Evolutionary conservation across 495 filamentous ascomycete genomes (phyloP), one percentile per base, ranked within the genome.

Genomic region (Sporormia fimetaria): DNA sequence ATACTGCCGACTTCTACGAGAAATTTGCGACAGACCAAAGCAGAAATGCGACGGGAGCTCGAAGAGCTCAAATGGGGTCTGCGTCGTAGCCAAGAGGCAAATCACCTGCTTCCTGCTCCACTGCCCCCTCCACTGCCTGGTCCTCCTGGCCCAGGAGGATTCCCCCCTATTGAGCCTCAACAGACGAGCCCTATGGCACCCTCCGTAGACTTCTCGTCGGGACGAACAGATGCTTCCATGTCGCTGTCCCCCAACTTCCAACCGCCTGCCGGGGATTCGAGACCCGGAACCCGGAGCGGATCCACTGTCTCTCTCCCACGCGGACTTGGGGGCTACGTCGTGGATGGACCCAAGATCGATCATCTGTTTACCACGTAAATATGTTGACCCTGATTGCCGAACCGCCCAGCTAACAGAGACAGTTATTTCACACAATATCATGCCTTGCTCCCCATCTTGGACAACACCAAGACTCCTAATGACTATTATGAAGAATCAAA

Each of bases 371-470:
- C 21, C 6, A 25, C 44, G 47, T 50, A 40, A 20, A 6, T n/a
- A 18, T 35, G 23, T 18, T 16, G 16, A 18, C 25, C 10, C 31
- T n/a, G n/a, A n/a, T n/a, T n/a, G n/a, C n/a, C n/a, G n/a, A n/a
- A n/a, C n/a, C n/a, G n/a, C n/a, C n/a, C n/a, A n/a, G n/a, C n/a
- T n/a, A n/a, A n/a, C n/a, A n/a, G n/a, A n/a, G n/a, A n/a, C 16
- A 74, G 70, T 16, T 74, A 63, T 45, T 69, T 71, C 37, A 45
- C 49, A 2, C 46, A 69, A 11, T 70, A 70, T 49, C 57, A 65
- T 10, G 57, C 55, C 1, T 65, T 70, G 35, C 42, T 72, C 0
- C 66, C 68, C 0, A 65, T 73, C 6, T 53, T 73, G 0, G 63
- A 69, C 27, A 55, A 59, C 0, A 35, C 43, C 3, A 61, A 50